These are phyloP conservation scores for Exobasidium rhododendri DNA, from an alignment of 1,284 basidiomycete genomes.

Conservation along the genomic window DNA sequence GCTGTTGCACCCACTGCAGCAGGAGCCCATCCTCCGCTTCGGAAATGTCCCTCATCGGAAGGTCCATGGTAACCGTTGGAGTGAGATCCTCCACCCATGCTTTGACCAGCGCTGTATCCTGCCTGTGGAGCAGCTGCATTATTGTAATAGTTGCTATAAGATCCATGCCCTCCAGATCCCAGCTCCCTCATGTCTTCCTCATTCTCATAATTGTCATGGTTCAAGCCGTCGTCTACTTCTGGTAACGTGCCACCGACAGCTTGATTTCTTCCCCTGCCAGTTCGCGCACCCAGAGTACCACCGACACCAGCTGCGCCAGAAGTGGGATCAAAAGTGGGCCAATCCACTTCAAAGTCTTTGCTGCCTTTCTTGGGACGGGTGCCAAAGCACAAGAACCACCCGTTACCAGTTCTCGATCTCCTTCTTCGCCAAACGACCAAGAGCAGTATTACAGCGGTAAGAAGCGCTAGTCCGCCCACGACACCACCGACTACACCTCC, in stretches of 20 bases:
- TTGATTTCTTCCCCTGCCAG: constrained; percentile 19
- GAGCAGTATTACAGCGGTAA: constrained; percentile 26
- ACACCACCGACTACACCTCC: constrained; percentile 47
- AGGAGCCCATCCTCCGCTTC: constrained; percentile 18
- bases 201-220: constrained; percentile 31
- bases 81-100: background rate
- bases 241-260: constrained; percentile 33
- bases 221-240: constrained; percentile 20
- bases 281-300: constrained; percentile 21
- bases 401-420: constrained; percentile 33
- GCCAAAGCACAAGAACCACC: constrained; percentile 45
- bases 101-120: background rate
- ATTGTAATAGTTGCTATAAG: background rate
- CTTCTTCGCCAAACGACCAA: constrained; percentile 25
- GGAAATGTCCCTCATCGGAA: constrained; percentile 15
- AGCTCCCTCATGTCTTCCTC: constrained; percentile 25
- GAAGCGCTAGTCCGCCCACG: constrained; percentile 33
- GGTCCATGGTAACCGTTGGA: constrained; percentile 28
- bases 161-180: constrained; percentile 18
- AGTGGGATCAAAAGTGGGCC: constrained; percentile 40
- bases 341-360: constrained; percentile 28
- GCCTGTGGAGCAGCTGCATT: background rate
- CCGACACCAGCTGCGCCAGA: constrained; percentile 21
- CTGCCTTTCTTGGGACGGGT: constrained; percentile 21
- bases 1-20: constrained; percentile 17